Conservation (phyloP, 768 basidiomycete genomes). For the Calocybe cyanea region DNA sequence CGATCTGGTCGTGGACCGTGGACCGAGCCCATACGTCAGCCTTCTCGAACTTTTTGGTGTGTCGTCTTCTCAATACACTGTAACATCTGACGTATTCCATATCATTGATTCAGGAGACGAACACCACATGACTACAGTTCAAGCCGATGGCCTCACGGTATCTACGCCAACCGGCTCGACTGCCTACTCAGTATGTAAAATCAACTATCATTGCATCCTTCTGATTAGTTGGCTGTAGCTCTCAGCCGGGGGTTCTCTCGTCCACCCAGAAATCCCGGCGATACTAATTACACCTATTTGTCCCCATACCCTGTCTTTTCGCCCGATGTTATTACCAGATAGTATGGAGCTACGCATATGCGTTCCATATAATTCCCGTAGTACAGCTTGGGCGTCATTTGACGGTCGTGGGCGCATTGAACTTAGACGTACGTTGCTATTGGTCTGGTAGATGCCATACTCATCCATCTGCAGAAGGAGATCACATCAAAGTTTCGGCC, state of each 20-base stretch:
- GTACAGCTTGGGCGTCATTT: slow-evolving; percentile 98
- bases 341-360: slow-evolving; percentile 98
- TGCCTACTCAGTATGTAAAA: slow-evolving; percentile 82
- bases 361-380: slow-evolving; percentile 97
- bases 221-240: slow-evolving; percentile 38
- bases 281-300: slow-evolving; percentile 96
- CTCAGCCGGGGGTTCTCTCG: slow-evolving; percentile 96
- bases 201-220: not conserved
- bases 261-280: slow-evolving; percentile 96
- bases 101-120: slow-evolving; percentile 94
- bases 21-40: slow-evolving; percentile 97
- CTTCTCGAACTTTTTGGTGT: slow-evolving; percentile 92
- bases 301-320: slow-evolving; percentile 96
- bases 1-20: slow-evolving; percentile 96
- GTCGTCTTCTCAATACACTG: not conserved
- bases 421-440: slow-evolving; percentile 73
- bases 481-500: slow-evolving; percentile 97
- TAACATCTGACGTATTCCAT: not conserved
- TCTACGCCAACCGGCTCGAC: slow-evolving; percentile 98
- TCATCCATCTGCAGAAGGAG: slow-evolving; percentile 68
- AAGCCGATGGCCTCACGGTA: slow-evolving; percentile 93
- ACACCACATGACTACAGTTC: slow-evolving; percentile 98
- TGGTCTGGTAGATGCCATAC: slow-evolving; percentile 4
- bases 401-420: slow-evolving; percentile 97
- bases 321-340: slow-evolving; percentile 97